Evolutionary conservation across 2,329 filamentous ascomycete species (phyloP).

Genomic region (Pseudogymnoascus pannorum): DNA sequence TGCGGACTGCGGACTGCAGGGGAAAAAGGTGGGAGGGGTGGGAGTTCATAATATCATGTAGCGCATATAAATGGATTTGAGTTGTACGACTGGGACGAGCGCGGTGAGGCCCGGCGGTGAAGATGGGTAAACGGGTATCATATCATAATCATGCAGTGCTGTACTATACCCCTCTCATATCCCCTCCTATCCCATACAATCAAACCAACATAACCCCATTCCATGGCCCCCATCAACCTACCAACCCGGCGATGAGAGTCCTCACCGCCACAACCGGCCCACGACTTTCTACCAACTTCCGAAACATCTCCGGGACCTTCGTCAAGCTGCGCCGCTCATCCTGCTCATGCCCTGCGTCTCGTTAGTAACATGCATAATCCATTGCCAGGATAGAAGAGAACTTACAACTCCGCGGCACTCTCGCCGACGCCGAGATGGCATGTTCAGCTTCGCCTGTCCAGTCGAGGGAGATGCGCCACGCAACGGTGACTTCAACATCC

Average conservation of each 20-base stretch:
- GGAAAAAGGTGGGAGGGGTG: not conserved
- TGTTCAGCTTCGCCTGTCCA: constrained; percentile 67
- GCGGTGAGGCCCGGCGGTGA: not conserved
- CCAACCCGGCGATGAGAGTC: constrained; percentile 52
- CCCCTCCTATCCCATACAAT: not conserved
- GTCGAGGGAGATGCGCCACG: constrained; percentile 60
- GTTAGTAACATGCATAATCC: constrained; percentile 5
- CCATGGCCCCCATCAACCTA: constrained; percentile 12
- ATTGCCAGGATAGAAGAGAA: constrained; percentile 18
- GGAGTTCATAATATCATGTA: constrained; percentile 5
- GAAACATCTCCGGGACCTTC: constrained; percentile 53
- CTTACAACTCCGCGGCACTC: constrained; percentile 58
- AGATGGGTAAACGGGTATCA: constrained; percentile 3
- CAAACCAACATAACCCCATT: not conserved
- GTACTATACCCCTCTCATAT: not conserved
- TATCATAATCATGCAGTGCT: not conserved
- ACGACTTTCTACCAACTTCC: constrained; percentile 47
- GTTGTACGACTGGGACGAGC: not conserved
- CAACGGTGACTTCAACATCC: constrained; percentile 36
- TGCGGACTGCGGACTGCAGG: not conserved
- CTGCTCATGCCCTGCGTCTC: constrained; percentile 47
- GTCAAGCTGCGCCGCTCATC: constrained; percentile 50
- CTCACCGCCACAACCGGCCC: constrained; percentile 52
- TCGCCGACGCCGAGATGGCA: constrained; percentile 45
- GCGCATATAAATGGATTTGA: not conserved